These are phyloP conservation scores for Trametes villosa DNA, from an alignment of 768 basidiomycete genomes.

Conservation along the genomic window DNA sequence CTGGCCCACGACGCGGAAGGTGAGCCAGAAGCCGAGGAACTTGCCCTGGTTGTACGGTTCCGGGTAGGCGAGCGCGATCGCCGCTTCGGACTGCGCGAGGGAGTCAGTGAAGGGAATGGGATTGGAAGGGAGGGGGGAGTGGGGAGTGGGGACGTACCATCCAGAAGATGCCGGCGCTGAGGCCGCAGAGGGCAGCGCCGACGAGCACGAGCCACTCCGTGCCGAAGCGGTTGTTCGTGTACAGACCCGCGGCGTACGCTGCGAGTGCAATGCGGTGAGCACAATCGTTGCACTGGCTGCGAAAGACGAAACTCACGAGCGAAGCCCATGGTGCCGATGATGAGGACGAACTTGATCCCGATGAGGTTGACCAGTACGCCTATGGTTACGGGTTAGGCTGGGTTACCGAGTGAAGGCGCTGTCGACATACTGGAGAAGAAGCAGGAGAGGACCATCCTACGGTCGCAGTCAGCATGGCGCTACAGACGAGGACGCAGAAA, in stretches of 20 bases:
- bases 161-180: slow-evolving; percentile 17
- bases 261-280: not conserved
- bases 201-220: slow-evolving; percentile 14
- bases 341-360: slow-evolving; percentile 16
- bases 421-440: slow-evolving; percentile 12
- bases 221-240: slow-evolving; percentile 16
- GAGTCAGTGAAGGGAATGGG: not conserved
- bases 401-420: not conserved
- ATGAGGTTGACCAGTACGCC: slow-evolving; percentile 11
- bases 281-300: not conserved
- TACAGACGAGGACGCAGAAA: not conserved
- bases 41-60: slow-evolving; percentile 18
- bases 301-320: not conserved
- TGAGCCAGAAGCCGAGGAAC: slow-evolving; percentile 16
- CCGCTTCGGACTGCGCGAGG: slow-evolving; percentile 8
- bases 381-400: not conserved
- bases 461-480: not conserved
- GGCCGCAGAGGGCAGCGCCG: slow-evolving; percentile 9
- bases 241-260: slow-evolving; percentile 15
- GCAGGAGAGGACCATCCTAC: slow-evolving; percentile 10
- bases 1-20: slow-evolving; percentile 13
- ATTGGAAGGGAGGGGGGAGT: not conserved
- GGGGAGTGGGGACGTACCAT: no score
- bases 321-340: slow-evolving; percentile 16
- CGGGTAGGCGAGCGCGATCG: slow-evolving; percentile 15